Base-by-base conservation (phyloP, 2,329 filamentous ascomycete species). In the Calonectria fujianensis region DNA sequence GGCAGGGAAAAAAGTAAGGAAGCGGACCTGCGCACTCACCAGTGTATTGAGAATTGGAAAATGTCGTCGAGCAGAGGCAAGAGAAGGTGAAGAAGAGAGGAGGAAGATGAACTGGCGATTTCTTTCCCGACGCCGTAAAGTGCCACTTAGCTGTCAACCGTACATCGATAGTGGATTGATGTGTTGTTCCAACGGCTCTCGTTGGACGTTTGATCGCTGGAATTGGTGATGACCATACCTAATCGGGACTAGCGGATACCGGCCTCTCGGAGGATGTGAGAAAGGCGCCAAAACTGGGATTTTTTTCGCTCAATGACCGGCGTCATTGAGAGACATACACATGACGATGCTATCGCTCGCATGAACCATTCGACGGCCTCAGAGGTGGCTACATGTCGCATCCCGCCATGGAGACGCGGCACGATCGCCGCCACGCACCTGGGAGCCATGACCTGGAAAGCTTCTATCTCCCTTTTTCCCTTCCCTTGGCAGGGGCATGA, bases 151-250 rank as follows among this genome's bases (percentile, higher is more conserved):
- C 41, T 50, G 41, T 50, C 61, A 48, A 65, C 61, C 45, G 39
- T 65, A 57, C 71, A 73, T 67, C 66, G n/a, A 54, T 68, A 67
- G 67, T 73, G 71, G 63, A 31, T 70, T 70, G 67, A 70, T 74
- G 72, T 52, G 72, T 73, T 74, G 72, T 74, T 67, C 66, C 72
- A 70, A 74, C 72, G 50, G 59, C 24, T 67, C 57, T 74, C 72
- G 72, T 70, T 74, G 72, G 72, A 70, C 67, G 72, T 70, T 73
- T 67, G 67, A 70, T 61, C 41, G 50, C 29, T 32, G 37, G 61
- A 59, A 68, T n/a, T 35, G 64, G 20, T 29, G 31, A 9, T 6
- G 29, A 52, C 67, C 65, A 74, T 54, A 7, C 50, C 67, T 16
- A 18, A 70, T 52, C 31, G 51, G 61, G 66, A n/a, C n/a, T 70